These are phyloP conservation scores for Taiozyma sp. DNA, from an alignment of 1,139 yeast species.

Conservation along the genomic window DNA sequence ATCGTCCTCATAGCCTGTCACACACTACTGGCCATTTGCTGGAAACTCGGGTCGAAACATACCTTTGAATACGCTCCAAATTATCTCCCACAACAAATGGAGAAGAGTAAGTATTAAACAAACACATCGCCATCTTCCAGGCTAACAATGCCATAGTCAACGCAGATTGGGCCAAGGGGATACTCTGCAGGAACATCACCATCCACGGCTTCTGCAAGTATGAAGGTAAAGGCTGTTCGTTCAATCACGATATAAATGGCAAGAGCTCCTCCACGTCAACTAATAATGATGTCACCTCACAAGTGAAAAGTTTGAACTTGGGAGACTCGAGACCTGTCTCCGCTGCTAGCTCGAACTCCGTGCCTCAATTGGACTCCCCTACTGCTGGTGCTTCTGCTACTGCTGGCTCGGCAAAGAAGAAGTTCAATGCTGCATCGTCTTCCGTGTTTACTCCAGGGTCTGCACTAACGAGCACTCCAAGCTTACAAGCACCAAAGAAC, in stretches of 20 bases:
- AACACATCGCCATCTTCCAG: background rate
- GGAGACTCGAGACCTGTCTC: background rate
- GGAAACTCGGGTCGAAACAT: background rate
- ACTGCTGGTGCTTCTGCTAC: background rate
- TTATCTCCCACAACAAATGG: background rate
- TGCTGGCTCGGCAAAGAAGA: slow-evolving; percentile 10
- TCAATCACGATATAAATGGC: slow-evolving; percentile 47
- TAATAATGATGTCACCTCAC: background rate
- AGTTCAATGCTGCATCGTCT: slow-evolving; percentile 27
- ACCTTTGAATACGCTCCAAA: background rate
- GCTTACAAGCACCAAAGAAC: slow-evolving; percentile 13
- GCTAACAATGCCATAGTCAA: slow-evolving; percentile 6
- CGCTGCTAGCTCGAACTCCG: slow-evolving; percentile 5
- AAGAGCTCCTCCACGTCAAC: slow-evolving; percentile 4
- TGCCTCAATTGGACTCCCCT: slow-evolving; percentile 9
- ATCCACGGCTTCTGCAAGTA: slow-evolving; percentile 88
- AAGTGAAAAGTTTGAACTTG: background rate
- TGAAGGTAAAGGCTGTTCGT: slow-evolving; percentile 86
- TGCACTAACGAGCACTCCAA: slow-evolving; percentile 3
- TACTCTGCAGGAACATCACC: slow-evolving; percentile 78
- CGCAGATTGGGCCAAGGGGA: slow-evolving; percentile 59
- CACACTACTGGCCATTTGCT: background rate
- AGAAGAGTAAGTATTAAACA: background rate
- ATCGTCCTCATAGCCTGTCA: background rate
- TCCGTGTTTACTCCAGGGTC: slow-evolving; percentile 27